These are phyloP conservation scores for Pseudohyphozyma bogoriensis DNA, from an alignment of 768 basidiomycete species.

Conservation along the genomic window DNA sequence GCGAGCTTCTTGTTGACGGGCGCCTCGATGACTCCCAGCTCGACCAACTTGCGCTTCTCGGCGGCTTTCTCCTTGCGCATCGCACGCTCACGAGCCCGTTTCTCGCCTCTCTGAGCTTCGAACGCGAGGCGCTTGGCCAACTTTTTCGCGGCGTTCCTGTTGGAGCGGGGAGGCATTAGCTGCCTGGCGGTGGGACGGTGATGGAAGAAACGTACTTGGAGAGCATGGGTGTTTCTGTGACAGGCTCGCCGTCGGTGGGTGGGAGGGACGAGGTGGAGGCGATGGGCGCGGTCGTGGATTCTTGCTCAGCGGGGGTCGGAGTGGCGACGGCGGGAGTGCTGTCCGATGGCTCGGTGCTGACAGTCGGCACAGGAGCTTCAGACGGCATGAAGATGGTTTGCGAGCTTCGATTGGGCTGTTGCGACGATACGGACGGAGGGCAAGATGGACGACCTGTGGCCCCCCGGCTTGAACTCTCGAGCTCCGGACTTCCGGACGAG, in stretches of 20 bases:
- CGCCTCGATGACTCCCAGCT: constrained; percentile 36
- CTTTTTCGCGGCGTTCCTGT: neutral
- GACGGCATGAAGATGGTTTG: neutral
- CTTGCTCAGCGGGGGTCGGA: neutral
- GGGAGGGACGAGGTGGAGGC: neutral
- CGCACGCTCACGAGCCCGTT: constrained; percentile 65
- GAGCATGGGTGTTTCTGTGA: too few relatives aligned
- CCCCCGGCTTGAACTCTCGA: too few relatives aligned
- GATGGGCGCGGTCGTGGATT: neutral
- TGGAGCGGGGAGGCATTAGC: neutral
- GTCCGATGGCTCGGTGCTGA: neutral
- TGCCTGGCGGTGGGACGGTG: neutral
- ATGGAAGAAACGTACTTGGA: too few relatives aligned
- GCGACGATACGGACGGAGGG: neutral
- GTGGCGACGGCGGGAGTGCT: neutral
- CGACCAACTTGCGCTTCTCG: constrained; percentile 48
- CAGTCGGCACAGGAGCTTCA: neutral
- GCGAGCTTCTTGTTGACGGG: constrained; percentile 35
- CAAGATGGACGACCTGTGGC: neutral
- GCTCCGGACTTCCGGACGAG: too few relatives aligned
- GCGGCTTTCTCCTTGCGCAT: constrained; percentile 50
- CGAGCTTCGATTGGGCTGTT: neutral
- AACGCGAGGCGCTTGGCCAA: constrained; percentile 39
- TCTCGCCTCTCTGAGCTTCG: constrained; percentile 55
- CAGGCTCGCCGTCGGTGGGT: too few relatives aligned